Evolutionary conservation across 257 asterid genomes (phyloP).

Genomic region (Petunia secreta): DNA sequence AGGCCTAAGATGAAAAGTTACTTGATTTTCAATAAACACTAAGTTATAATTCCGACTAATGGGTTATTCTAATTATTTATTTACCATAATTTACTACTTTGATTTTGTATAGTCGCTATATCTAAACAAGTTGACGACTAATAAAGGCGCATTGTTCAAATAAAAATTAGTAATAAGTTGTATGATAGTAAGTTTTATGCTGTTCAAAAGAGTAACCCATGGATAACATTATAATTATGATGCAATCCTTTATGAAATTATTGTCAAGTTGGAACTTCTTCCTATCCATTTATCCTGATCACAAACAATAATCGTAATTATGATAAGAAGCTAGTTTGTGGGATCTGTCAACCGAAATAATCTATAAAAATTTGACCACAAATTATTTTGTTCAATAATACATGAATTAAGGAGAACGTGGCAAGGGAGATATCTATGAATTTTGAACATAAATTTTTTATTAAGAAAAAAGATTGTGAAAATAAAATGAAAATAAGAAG

Average conservation of each 20-base stretch:
- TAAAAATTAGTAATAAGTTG: neutral
- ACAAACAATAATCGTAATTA: neutral
- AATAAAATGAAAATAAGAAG: neutral
- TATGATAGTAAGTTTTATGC: neutral
- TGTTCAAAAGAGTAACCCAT: no score
- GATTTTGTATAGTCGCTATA: no score
- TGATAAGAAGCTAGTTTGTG: neutral
- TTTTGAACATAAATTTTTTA: neutral
- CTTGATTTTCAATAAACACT: no score
- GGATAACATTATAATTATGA: neutral
- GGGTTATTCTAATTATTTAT: no score
- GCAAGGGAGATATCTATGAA: neutral
- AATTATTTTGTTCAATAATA: neutral
- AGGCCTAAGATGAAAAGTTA: no score
- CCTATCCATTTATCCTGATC: neutral
- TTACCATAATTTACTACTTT: no score
- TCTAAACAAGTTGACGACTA: no score
- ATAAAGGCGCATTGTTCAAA: no score
- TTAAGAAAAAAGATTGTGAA: no score
- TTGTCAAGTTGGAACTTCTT: neutral
- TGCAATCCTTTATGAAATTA: neutral
- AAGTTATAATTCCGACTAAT: no score
- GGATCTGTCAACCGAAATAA: neutral
- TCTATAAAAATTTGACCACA: slow-evolving; percentile 5
- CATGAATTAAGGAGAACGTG: neutral